These are phyloP conservation scores for Mentha longifolia DNA, from an alignment of 257 asterid species.

Conservation along the genomic window DNA sequence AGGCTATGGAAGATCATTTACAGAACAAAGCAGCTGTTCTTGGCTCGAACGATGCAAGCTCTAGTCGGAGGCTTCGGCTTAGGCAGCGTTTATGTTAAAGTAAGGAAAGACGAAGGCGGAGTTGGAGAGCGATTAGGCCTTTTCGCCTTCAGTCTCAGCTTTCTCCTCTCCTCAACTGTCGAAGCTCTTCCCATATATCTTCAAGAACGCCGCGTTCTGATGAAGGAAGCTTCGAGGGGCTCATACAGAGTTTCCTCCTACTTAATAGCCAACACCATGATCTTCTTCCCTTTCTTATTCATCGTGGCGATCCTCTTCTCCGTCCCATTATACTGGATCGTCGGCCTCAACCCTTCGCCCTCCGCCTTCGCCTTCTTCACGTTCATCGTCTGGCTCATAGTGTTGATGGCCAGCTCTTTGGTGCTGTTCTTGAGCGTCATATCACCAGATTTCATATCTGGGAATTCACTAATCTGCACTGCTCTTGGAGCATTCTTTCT, in stretches of 20 bases:
- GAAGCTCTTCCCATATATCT: slow-evolving; percentile 93
- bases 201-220: slow-evolving; percentile 73
- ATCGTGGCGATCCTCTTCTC: slow-evolving; percentile 74
- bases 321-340: slow-evolving; percentile 83
- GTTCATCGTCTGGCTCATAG: slow-evolving; percentile 76
- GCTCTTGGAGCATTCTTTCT: slow-evolving; percentile 89
- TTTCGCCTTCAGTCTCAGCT: slow-evolving; percentile 82
- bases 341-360: slow-evolving; percentile 74
- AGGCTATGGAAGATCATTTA: slow-evolving; percentile 82
- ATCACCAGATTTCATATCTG: slow-evolving; percentile 85
- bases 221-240: slow-evolving; percentile 85
- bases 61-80: slow-evolving; percentile 83
- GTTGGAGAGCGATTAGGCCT: slow-evolving; percentile 79
- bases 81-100: slow-evolving; percentile 68
- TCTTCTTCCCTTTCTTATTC: slow-evolving; percentile 77
- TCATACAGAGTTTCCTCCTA: slow-evolving; percentile 79
- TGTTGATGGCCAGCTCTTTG: slow-evolving; percentile 85
- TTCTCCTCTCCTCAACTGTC: slow-evolving; percentile 88
- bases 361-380: slow-evolving; percentile 67
- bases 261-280: slow-evolving; percentile 72
- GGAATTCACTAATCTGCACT: slow-evolving; percentile 77
- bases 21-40: slow-evolving; percentile 83
- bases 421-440: slow-evolving; percentile 78
- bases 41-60: slow-evolving; percentile 89
- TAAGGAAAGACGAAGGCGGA: slow-evolving; percentile 71